Percentiles rank a stretch among this genome's conserved stretches.
These are phyloP conservation scores for Annona cherimola DNA, from an alignment of 164 flowering plant species.

Conservation along the genomic window DNA sequence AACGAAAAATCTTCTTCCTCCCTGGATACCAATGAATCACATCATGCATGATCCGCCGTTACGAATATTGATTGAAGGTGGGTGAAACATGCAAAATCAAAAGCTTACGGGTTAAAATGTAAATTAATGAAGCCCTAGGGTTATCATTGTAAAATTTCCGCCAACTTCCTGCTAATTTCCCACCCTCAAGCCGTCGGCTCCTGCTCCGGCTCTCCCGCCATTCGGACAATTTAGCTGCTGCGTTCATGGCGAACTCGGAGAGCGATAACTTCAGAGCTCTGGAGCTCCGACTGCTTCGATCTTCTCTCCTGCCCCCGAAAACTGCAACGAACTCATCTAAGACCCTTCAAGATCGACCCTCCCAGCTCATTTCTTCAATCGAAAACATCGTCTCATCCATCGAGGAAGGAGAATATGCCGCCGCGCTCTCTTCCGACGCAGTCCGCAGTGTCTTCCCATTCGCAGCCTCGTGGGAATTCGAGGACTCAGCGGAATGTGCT, in stretches of 20 bases:
- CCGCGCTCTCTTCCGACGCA: conserved; percentile 55
- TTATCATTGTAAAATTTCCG: too few species aligned
- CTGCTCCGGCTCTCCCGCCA: too few species aligned
- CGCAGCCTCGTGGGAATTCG: conserved; percentile 15
- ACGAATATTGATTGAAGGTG: too few species aligned
- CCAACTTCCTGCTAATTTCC: not conserved
- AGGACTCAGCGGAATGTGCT: conserved; percentile 35
- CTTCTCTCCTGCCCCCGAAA: conserved; percentile 33
- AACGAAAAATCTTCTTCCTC: too few species aligned
- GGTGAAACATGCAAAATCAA: too few species aligned
- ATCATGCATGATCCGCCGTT: too few species aligned
- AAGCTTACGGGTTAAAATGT: too few species aligned
- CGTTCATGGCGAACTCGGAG: conserved; percentile 16
- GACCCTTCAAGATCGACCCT: not conserved
- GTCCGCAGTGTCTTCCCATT: conserved; percentile 26
- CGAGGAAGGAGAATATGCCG: conserved; percentile 53
- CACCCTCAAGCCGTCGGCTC: conserved; percentile 2
- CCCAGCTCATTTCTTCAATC: conserved; percentile 19
- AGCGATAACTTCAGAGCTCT: conserved; percentile 29
- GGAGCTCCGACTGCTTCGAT: conserved; percentile 89
- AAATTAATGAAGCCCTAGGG: too few species aligned
- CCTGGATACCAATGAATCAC: too few species aligned
- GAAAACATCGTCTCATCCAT: conserved; percentile 33
- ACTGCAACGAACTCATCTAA: conserved; percentile 8
- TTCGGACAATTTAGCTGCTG: too few species aligned